These are phyloP conservation scores for Sugiyamaella novakii DNA, from an alignment of 1,139 yeast genomes.

Conservation along the genomic window DNA sequence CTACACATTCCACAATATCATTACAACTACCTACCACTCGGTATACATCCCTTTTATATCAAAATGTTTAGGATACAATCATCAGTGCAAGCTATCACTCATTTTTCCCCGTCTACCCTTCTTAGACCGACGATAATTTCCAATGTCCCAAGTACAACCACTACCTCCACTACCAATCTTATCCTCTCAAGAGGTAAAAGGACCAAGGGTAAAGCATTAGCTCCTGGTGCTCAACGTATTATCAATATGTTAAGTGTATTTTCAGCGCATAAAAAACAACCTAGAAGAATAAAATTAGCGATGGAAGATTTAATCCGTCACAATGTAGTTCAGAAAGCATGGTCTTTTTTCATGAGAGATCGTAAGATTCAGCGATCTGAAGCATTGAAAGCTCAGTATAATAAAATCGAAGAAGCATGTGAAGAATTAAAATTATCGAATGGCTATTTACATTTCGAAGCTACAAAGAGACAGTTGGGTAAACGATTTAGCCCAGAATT, in stretches of 20 bases:
- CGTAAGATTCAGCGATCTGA: slow-evolving; percentile 45
- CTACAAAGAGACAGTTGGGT: slow-evolving; percentile 54
- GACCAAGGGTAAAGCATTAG: slow-evolving; percentile 47
- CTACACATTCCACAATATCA: no score
- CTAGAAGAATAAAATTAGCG: slow-evolving; percentile 72
- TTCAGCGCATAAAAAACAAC: slow-evolving; percentile 86
- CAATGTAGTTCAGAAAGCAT: slow-evolving; percentile 78
- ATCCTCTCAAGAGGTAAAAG: slow-evolving; percentile 46
- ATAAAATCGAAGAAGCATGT: slow-evolving; percentile 71
- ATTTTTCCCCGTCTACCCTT: neutral
- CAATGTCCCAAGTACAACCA: neutral
- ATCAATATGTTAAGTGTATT: slow-evolving; percentile 64
- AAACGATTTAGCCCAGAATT: slow-evolving; percentile 56
- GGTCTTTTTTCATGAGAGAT: slow-evolving; percentile 65
- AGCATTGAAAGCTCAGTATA: slow-evolving; percentile 63
- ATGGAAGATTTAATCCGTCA: slow-evolving; percentile 86
- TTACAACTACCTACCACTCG: no score
- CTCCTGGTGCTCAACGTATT: slow-evolving; percentile 66
- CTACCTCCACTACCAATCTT: neutral
- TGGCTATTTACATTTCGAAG: slow-evolving; percentile 53
- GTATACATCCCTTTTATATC: no score
- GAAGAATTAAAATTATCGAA: slow-evolving; percentile 59
- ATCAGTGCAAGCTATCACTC: slow-evolving; percentile 6
- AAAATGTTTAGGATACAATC: slow-evolving; percentile 3
- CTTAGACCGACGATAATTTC: neutral